A percentile compares a stretch with the other conserved stretches of the same genome.
Evolutionary conservation across 2,329 filamentous ascomycete genomes (phyloP).

Genomic region (Chaetomiaceae sp.): DNA sequence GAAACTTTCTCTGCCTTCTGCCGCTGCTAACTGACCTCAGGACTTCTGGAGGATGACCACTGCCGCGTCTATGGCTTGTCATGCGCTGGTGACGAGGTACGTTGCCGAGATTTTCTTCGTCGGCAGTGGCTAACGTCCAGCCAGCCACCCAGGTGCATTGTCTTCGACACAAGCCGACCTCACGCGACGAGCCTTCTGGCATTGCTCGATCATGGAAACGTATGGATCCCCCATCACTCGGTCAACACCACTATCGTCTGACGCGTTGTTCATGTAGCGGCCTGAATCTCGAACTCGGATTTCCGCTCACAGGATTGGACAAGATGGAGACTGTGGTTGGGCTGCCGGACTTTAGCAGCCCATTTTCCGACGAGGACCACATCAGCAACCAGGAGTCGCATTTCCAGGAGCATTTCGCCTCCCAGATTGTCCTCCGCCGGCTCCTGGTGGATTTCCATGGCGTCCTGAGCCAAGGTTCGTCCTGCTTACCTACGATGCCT

Average conservation of each 20-base stretch:
- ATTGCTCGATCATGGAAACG: conserved; percentile 51
- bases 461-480: conserved; percentile 46
- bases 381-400: conserved; percentile 44
- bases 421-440: conserved; percentile 51
- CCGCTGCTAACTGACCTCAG: conserved; percentile 29
- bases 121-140: conserved; percentile 5
- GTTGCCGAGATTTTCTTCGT: neutral
- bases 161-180: conserved; percentile 42
- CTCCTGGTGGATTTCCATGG: conserved; percentile 48
- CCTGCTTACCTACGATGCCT: conserved; percentile 5
- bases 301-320: conserved; percentile 50
- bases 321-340: conserved; percentile 47
- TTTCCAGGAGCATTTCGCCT: conserved; percentile 53
- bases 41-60: conserved; percentile 56
- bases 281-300: conserved; percentile 52
- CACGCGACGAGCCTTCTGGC: conserved; percentile 51
- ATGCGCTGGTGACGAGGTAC: conserved; percentile 50
- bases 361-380: conserved; percentile 42
- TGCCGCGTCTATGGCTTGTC: conserved; percentile 51
- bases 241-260: conserved; percentile 6
- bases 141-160: conserved; percentile 41
- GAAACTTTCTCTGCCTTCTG: neutral
- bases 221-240: conserved; percentile 25
- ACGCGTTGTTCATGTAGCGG: conserved; percentile 33
- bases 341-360: conserved; percentile 46